Evolutionary conservation across 2,329 filamentous ascomycete species (phyloP).

Genomic region (Blumeria graminis): DNA sequence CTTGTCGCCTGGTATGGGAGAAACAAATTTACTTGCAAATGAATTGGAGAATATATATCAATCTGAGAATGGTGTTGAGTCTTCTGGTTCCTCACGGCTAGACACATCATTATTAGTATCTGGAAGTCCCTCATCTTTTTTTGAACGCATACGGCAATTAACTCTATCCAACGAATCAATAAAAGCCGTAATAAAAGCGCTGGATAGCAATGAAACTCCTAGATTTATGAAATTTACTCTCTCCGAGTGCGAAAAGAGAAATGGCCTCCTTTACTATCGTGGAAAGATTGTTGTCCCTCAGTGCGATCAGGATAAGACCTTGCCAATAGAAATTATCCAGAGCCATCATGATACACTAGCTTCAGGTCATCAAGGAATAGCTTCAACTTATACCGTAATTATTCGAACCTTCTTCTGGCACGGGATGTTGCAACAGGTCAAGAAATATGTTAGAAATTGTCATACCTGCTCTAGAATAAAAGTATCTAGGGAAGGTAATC

Average conservation of each 20-base stretch:
- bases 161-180: not conserved
- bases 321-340: not conserved
- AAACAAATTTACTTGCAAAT: not conserved
- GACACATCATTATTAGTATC: too few relatives aligned
- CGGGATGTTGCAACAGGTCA: not conserved
- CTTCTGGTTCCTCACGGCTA: too few relatives aligned
- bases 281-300: not conserved
- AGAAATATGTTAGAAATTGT: not conserved
- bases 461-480: not conserved
- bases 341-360: not conserved
- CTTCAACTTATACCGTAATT: not conserved
- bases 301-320: not conserved
- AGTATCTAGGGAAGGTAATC: not conserved
- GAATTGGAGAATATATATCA: not conserved
- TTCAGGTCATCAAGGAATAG: not conserved
- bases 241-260: not conserved
- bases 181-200: not conserved
- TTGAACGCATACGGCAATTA: not conserved
- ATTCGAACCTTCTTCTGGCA: not conserved
- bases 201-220: not conserved
- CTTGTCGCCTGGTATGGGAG: not conserved
- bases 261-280: not conserved
- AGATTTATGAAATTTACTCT: not conserved
- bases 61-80: not conserved
- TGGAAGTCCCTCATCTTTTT: not conserved